Percentiles rank a stretch among this genome's conserved stretches.
Conservation (phyloP, 257 asterid genomes). For the Hygrophila difformis region DNA sequence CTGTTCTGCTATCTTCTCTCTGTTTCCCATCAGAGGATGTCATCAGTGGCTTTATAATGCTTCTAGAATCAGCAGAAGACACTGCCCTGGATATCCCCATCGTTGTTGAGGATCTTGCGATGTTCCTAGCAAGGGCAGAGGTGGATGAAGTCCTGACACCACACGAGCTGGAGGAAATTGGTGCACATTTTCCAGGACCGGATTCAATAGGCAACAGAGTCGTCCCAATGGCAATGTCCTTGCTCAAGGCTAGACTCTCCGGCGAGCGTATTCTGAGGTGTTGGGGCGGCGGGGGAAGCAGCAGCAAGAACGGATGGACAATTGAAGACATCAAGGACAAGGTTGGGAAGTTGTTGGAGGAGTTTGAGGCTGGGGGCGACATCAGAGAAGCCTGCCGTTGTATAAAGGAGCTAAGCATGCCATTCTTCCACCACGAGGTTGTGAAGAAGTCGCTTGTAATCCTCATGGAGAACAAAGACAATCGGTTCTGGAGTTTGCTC, state of each 20-base stretch:
- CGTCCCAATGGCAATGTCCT: slow-evolving; percentile 52
- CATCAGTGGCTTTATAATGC: slow-evolving; percentile 56
- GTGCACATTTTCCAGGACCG: slow-evolving; percentile 36
- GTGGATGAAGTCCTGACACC: slow-evolving; percentile 89
- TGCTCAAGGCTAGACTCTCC: slow-evolving; percentile 66
- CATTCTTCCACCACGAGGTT: slow-evolving; percentile 90
- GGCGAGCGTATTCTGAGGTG: slow-evolving; percentile 87
- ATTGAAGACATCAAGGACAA: slow-evolving; percentile 83
- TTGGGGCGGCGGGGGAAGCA: slow-evolving; percentile 83
- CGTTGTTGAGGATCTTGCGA: slow-evolving; percentile 73
- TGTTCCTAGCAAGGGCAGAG: slow-evolving; percentile 77
- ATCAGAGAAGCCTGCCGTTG: slow-evolving; percentile 74
- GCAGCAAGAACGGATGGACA: slow-evolving; percentile 53
- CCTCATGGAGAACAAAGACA: slow-evolving; percentile 67
- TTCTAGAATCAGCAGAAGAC: slow-evolving; percentile 86
- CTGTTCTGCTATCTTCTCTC: slow-evolving; percentile 62
- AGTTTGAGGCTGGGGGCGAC: slow-evolving; percentile 76
- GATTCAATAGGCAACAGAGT: slow-evolving; percentile 58
- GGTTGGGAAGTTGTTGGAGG: slow-evolving; percentile 59
- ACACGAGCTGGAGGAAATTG: slow-evolving; percentile 74
- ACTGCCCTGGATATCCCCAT: slow-evolving; percentile 74
- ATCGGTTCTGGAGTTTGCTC: slow-evolving; percentile 56
- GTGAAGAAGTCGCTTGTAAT: slow-evolving; percentile 64
- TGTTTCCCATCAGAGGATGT: slow-evolving; percentile 82
- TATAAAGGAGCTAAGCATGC: slow-evolving; percentile 88